Conservation (phyloP, 2,329 filamentous ascomycete species). For the Graphilbum sp. region DNA sequence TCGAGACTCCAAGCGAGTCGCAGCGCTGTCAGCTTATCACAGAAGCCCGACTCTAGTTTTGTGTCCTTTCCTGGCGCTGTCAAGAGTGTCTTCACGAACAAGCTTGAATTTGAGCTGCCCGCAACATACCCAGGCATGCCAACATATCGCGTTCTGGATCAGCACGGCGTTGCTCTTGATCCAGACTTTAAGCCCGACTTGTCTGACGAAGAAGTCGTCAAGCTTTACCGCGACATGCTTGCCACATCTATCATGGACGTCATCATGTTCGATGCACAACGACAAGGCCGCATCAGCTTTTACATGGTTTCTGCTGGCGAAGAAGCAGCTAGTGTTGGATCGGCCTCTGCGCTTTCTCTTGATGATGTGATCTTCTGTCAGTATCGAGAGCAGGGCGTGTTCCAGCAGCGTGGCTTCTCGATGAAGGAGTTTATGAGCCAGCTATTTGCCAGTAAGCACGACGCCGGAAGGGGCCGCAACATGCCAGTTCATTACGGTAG, state of each 20-base stretch:
- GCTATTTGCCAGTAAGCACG: slow-evolving; percentile 73
- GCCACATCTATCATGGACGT: slow-evolving; percentile 75
- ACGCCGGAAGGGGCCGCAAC: slow-evolving; percentile 68
- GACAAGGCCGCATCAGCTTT: slow-evolving; percentile 85
- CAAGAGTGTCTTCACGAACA: slow-evolving; percentile 79
- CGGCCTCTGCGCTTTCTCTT: slow-evolving; percentile 66
- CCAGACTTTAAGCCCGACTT: slow-evolving; percentile 52
- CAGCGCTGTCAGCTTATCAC: slow-evolving; percentile 33
- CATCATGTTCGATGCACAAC: slow-evolving; percentile 95
- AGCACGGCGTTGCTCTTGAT: slow-evolving; percentile 73
- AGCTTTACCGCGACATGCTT: slow-evolving; percentile 50
- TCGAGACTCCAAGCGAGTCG: not conserved
- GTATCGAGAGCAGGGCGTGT: slow-evolving; percentile 86
- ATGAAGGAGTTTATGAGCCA: slow-evolving; percentile 90
- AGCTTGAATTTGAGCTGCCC: slow-evolving; percentile 62
- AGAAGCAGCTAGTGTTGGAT: slow-evolving; percentile 85
- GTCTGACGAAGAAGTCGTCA: slow-evolving; percentile 41
- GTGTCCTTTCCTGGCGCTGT: slow-evolving; percentile 85
- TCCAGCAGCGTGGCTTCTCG: slow-evolving; percentile 75
- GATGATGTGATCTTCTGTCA: slow-evolving; percentile 86
- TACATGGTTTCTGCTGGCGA: slow-evolving; percentile 96
- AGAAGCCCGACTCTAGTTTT: slow-evolving; percentile 36
- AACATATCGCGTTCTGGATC: slow-evolving; percentile 84
- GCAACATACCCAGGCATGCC: slow-evolving; percentile 59
- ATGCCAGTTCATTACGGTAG: slow-evolving; percentile 98